phyloP scores from a whole-genome alignment of 352 stramenopile species.

The Phytophthora litchii region DNA sequence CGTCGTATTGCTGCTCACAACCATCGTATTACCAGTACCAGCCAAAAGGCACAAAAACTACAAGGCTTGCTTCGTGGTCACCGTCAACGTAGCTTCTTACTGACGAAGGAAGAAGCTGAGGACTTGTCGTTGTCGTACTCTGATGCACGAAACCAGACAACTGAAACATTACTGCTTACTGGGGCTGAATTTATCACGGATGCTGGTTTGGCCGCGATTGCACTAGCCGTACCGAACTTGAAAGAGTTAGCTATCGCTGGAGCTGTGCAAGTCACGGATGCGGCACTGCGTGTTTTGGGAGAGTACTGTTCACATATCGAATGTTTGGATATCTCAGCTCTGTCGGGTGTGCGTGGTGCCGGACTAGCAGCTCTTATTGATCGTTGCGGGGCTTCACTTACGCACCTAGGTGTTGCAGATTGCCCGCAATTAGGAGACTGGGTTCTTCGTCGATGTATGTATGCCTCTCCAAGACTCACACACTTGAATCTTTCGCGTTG shows the following conservation, averaged over 20 bases:
- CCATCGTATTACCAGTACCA: conserved; percentile 41
- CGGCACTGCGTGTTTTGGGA: conserved; percentile 54
- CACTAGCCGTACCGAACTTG: conserved; percentile 50
- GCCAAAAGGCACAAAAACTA: conserved; percentile 22
- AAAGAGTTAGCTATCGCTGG: conserved; percentile 63
- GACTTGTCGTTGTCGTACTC: conserved; percentile 16
- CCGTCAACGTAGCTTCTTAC: conserved; percentile 9
- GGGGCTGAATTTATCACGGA: conserved; percentile 76
- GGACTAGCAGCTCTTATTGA: conserved; percentile 73
- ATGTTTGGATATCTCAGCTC: conserved; percentile 58
- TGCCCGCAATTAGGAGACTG: conserved; percentile 69
- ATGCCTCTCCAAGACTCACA: conserved; percentile 55
- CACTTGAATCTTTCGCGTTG: conserved; percentile 78
- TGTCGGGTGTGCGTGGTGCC: conserved; percentile 52
- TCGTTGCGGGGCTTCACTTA: conserved; percentile 42
- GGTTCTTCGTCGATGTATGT: conserved; percentile 73
- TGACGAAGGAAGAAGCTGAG: conserved; percentile 12
- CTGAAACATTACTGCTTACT: conserved; percentile 58
- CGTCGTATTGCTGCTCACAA: conserved; percentile 69
- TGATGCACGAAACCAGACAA: conserved; percentile 35
- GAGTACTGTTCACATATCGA: conserved; percentile 53
- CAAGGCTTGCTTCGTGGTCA: conserved; percentile 3
- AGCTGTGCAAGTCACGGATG: conserved; percentile 57
- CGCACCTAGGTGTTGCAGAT: conserved; percentile 48
- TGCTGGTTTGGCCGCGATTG: conserved; percentile 53